Evolutionary conservation across 1,284 basidiomycete species (phyloP), one percentile per base, ranked within the genome.

Genomic region (Somion occarium): DNA sequence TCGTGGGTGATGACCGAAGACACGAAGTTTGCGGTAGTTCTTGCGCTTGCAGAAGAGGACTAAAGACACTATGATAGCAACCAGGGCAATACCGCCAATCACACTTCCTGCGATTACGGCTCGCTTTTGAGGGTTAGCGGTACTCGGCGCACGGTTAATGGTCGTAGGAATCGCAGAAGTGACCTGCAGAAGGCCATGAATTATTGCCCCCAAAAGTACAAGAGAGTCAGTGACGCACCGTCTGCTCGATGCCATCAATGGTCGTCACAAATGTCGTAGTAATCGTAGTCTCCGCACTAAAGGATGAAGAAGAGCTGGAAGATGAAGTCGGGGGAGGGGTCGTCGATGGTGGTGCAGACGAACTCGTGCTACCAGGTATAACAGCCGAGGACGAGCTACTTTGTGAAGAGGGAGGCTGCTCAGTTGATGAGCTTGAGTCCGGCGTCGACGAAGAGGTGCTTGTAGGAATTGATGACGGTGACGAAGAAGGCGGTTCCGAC

Each of bases 101-200:
- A 74, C 69, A 3, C 69, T 64, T 5, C 78, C 79, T 0, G 70
- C 72, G 38, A 81, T 77, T 53, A 78, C 65, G 45, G 69, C 68
- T 0, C 71, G 71, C 43, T 70, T 70, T 2, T 63, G 37, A 5
- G 50, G 46, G 1, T 62, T 53, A 1, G 9, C 4, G 30, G 50
- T 43, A 3, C 44, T 22, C 3, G 51, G 34, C 1, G 53, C 44
- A 2, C 44, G 42, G 41, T 56, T 53, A 7, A 66, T 51, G 0
- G 60, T 49, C 1, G 66, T 68, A 20, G 66, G 64, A 38, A 68
- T 59, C 4, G 62, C 60, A 19, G 58, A 58, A 26, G 55, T 49
- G 23, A 62, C 53, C 65, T 65, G 46, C 12, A 27, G 13, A n/a
- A 12, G 19, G 34, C 19, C 18, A 23, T 2, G 27, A 18, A 38